These are phyloP conservation scores for Rubroboletus pulcherrimus DNA, from an alignment of 768 basidiomycete genomes.

Conservation along the genomic window DNA sequence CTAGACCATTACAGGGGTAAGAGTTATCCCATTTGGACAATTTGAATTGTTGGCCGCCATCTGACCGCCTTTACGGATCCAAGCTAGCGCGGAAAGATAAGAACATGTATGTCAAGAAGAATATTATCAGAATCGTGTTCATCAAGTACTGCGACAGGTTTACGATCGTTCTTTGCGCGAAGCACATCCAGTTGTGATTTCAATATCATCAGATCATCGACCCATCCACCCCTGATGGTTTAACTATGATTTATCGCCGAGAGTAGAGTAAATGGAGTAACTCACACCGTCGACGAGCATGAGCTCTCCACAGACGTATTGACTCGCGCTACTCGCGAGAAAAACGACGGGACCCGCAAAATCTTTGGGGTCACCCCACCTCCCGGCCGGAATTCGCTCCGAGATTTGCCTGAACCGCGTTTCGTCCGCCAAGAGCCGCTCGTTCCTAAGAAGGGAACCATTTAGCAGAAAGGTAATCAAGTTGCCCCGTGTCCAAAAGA, in stretches of 20 bases:
- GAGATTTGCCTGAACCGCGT: slow-evolving; percentile 61
- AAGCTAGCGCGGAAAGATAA: slow-evolving; percentile 4
- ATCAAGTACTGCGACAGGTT: neutral
- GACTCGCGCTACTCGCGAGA: slow-evolving; percentile 59
- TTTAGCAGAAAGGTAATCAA: slow-evolving; percentile 11
- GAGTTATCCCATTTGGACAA: slow-evolving; percentile 5
- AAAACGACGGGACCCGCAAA: slow-evolving; percentile 67
- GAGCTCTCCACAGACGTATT: slow-evolving; percentile 68
- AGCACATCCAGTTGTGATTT: neutral
- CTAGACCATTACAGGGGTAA: neutral
- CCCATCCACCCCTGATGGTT: slow-evolving; percentile 59
- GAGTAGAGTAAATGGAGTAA: slow-evolving; percentile 9
- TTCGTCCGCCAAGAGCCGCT: slow-evolving; percentile 58
- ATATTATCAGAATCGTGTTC: neutral
- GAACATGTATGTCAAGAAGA: slow-evolving; percentile 16
- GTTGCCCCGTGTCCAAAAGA: slow-evolving; percentile 1
- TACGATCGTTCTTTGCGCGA: neutral
- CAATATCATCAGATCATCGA: slow-evolving; percentile 28
- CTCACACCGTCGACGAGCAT: slow-evolving; percentile 67
- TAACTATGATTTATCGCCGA: neutral
- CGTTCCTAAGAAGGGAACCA: slow-evolving; percentile 47
- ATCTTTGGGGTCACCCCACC: slow-evolving; percentile 65
- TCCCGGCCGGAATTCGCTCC: slow-evolving; percentile 63
- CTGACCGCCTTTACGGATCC: neutral
- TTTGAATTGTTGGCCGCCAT: slow-evolving; percentile 1